A percentile compares a stretch with the other conserved stretches of the same genome.
Evolutionary conservation across 768 basidiomycete genomes (phyloP).

Genomic region (Floccularia luteovirens): DNA sequence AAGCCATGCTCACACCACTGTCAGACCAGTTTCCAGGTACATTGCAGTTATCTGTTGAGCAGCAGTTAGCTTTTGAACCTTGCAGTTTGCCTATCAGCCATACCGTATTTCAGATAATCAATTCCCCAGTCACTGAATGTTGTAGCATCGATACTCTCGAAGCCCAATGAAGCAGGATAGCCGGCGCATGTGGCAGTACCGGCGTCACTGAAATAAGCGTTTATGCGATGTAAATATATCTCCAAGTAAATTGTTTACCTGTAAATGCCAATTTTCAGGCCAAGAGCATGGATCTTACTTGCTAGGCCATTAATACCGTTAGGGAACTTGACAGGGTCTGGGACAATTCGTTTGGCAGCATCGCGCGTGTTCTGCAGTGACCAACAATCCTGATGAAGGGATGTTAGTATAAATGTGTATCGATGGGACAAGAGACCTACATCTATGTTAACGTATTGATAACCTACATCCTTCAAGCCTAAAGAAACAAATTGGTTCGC

Average conservation of each 20-base stretch:
- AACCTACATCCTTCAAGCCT: constrained; percentile 39
- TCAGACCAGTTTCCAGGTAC: constrained; percentile 47
- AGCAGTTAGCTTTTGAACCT: neutral
- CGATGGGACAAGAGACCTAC: constrained; percentile 16
- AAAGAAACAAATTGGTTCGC: constrained; percentile 38
- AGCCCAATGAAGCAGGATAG: constrained; percentile 47
- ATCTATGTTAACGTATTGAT: constrained; percentile 46
- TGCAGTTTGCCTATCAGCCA: constrained; percentile 4
- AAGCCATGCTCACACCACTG: constrained; percentile 17
- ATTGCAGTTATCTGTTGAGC: constrained; percentile 39
- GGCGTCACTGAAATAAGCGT: constrained; percentile 30
- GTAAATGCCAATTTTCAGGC: constrained; percentile 45
- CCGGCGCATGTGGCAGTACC: constrained; percentile 46
- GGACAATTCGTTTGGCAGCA: constrained; percentile 32
- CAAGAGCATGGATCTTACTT: constrained; percentile 34
- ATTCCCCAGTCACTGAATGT: constrained; percentile 49
- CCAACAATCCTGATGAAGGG: constrained; percentile 38
- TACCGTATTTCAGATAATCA: constrained; percentile 52
- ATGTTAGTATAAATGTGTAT: neutral
- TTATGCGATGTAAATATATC: neutral
- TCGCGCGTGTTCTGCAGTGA: constrained; percentile 29
- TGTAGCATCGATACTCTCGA: constrained; percentile 39
- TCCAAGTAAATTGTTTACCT: constrained; percentile 18
- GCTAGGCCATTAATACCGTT: constrained; percentile 40
- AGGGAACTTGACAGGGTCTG: constrained; percentile 47